These are phyloP conservation scores for Violaceomyces palustris DNA, from an alignment of 1,284 basidiomycete genomes.

Conservation along the genomic window DNA sequence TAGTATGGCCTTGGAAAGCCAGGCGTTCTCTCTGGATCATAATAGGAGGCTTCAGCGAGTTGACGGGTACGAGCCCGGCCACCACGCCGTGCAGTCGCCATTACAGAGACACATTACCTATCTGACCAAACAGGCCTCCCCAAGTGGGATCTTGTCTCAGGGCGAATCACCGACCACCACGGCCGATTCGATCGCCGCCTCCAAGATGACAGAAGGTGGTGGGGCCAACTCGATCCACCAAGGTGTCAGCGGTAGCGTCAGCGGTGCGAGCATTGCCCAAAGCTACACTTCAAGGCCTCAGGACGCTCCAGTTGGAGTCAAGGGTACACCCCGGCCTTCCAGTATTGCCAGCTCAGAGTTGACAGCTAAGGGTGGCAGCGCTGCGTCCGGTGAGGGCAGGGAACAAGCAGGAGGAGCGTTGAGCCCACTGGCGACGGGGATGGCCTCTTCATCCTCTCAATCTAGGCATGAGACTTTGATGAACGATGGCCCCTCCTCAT, in stretches of 20 bases:
- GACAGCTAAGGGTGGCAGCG: too few relatives aligned
- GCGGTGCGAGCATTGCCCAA: not conserved
- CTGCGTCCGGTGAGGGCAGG: too few relatives aligned
- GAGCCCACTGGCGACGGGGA: too few relatives aligned
- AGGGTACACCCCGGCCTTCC: too few relatives aligned
- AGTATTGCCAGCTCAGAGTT: too few relatives aligned
- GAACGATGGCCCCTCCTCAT: slow-evolving; percentile 1
- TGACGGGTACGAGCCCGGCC: slow-evolving; percentile 1
- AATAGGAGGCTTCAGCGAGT: not conserved
- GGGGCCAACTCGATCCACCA: too few relatives aligned
- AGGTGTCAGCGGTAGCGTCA: slow-evolving; percentile 1
- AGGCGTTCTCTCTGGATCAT: slow-evolving; percentile 8
- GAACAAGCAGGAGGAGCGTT: slow-evolving; percentile 6
- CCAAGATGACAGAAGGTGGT: too few relatives aligned
- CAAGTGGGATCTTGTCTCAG: not conserved
- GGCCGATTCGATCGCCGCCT: too few relatives aligned
- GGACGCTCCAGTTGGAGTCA: not conserved
- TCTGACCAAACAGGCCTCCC: slow-evolving; percentile 12
- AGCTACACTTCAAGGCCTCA: not conserved
- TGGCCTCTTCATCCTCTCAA: too few relatives aligned
- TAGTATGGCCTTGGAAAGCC: slow-evolving; percentile 4
- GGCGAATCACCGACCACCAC: slow-evolving; percentile 1
- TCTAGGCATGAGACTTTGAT: slow-evolving; percentile 13
- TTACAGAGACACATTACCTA: slow-evolving; percentile 32
- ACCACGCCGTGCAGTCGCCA: slow-evolving; percentile 10